Evolutionary conservation across 169 alveolate species (phyloP).

Genomic region (Cryptosporidium muris): DNA sequence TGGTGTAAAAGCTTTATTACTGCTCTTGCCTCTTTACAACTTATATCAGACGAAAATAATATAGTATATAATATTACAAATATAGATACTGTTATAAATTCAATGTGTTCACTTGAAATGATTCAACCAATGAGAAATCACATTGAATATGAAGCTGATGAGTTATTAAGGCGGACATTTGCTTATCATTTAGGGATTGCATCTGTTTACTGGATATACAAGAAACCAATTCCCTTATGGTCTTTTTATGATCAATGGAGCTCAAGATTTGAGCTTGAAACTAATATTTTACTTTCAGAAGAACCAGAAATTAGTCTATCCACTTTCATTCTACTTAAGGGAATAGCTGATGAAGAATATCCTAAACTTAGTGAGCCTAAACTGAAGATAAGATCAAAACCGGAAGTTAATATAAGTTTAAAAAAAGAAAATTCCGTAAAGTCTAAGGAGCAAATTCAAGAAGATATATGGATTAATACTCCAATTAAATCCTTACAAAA

Average conservation of each 20-base stretch:
- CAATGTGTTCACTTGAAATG: conserved; percentile 10
- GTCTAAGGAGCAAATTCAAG: not conserved
- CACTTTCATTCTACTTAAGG: conserved; percentile 35
- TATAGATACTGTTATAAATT: conserved; percentile 10
- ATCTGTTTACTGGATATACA: conserved; percentile 47
- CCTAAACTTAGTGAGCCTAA: not conserved
- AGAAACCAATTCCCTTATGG: conserved; percentile 51
- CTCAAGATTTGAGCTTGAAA: conserved; percentile 10
- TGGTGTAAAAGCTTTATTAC: conserved; percentile 48
- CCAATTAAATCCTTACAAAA: conserved; percentile 28
- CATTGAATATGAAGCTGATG: conserved; percentile 67
- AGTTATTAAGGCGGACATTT: conserved; percentile 50
- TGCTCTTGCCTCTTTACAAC: conserved; percentile 17
- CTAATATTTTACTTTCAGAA: conserved; percentile 29
- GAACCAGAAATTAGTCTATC: conserved; percentile 62
- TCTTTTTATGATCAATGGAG: conserved; percentile 44
- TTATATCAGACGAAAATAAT: not conserved
- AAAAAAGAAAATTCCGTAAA: not conserved
- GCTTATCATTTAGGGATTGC: conserved; percentile 52
- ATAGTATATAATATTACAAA: not conserved
- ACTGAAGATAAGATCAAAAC: not conserved
- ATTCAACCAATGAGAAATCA: conserved; percentile 25
- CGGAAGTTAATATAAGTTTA: not conserved
- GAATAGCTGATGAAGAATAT: conserved; percentile 51
- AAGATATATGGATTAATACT: conserved; percentile 21